Evolutionary conservation across 345 rosid species (phyloP), one percentile per base, ranked within the genome.

Genomic region (Ceriops decandra): DNA sequence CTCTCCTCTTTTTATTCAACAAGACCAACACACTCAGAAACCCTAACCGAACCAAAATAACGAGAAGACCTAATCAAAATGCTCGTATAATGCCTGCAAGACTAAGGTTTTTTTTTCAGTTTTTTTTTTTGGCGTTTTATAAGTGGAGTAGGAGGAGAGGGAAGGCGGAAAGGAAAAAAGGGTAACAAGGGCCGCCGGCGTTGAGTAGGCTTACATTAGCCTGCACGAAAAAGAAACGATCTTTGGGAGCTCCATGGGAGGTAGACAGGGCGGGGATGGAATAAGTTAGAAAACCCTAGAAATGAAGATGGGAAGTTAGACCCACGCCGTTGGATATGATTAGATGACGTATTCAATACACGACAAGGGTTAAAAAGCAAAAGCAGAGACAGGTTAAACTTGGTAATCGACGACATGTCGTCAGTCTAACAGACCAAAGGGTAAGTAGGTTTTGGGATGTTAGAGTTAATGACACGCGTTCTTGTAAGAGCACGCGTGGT

Each of bases 1-100:
- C 92, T 86, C 93, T 83, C 91, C 96, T 86, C 92, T 79, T 80
- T 77, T 85, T 82, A 82, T 78, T 74, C 5, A 16, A 9, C 42
- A 36, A 0, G 10, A 66, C 36, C 24, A 20, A 57, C 3, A 21
- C 68, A 70, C 65, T 26, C 62, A 51, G 52, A 78, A 79, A 79
- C 79, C 77, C 67, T 74, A 77, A 59, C 61, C 22, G 65, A 70
- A 60, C 30, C 47, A 33, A 31, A n/a, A 64, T 57, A 35, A 67
- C 30, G 47, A 65, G 6, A 63, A 42, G 49, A 62, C 65, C 64
- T 53, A 42, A 62, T 36, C 58, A 69, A 65, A 59, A n/a, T 57
- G 66, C 46, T 71, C 20, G 72, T 22, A 47, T 62, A 76, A 71
- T 32, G 22, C 42, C 66, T 11, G n/a, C 30, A 10, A 65, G 47